Conservation (phyloP, 2,329 filamentous ascomycete species). For the Cercospora beticola region DNA sequence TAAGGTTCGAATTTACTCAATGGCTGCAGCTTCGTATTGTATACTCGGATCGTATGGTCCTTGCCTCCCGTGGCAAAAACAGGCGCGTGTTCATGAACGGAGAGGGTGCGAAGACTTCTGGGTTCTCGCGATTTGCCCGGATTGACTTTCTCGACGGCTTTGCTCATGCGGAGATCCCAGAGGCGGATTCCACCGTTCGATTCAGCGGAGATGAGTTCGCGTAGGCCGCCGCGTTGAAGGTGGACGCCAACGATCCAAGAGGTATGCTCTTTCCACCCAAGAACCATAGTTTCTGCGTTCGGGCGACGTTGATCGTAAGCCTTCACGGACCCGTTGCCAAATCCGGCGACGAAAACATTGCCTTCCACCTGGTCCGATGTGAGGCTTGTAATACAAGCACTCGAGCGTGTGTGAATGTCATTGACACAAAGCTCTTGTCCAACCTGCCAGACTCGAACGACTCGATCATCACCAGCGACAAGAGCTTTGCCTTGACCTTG, state of each 20-base stretch:
- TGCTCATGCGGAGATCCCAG: conserved; percentile 82
- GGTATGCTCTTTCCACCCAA: conserved; percentile 93
- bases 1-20: conserved; percentile 87
- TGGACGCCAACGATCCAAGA: conserved; percentile 97
- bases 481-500: conserved; percentile 93
- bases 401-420: conserved; percentile 91
- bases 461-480: conserved; percentile 93
- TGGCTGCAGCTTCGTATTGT: conserved; percentile 68
- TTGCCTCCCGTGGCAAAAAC: conserved; percentile 95
- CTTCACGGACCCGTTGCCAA: conserved; percentile 89
- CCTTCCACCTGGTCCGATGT: conserved; percentile 98
- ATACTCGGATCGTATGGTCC: conserved; percentile 83
- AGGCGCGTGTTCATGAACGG: conserved; percentile 92
- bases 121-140: conserved; percentile 50
- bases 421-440: conserved; percentile 87
- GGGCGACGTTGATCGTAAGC: conserved; percentile 90
- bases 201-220: conserved; percentile 86
- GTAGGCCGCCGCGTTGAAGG: conserved; percentile 90
- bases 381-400: conserved; percentile 90
- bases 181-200: conserved; percentile 90
- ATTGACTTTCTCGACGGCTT: conserved; percentile 37
- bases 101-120: conserved; percentile 64
- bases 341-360: conserved; percentile 92
- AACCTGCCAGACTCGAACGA: conserved; percentile 95
- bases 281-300: conserved; percentile 87